Conservation (phyloP, 176 grass and related monocot species). For the barley (Hordeum vulgare) region MorexV3_pseudomolecules_assembly NC_058519.1:563681777-563682276, state of each 20-base stretch:
- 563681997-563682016: slow-evolving; percentile 27
- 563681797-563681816: slow-evolving; percentile 36
- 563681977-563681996: slow-evolving; percentile 14
- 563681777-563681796: slow-evolving; percentile 11
- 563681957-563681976: slow-evolving; percentile 17
- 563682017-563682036: slow-evolving; percentile 22
- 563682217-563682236: slow-evolving; percentile 37
- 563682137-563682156: slow-evolving; percentile 27
- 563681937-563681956: slow-evolving; percentile 28
- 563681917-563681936: slow-evolving; percentile 16
- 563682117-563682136: slow-evolving; percentile 38
- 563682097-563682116: slow-evolving; percentile 25
- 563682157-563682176: slow-evolving; percentile 26
- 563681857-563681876: slow-evolving; percentile 35
- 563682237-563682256: slow-evolving; percentile 23
- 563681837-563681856: slow-evolving; percentile 28
- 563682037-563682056: slow-evolving; percentile 32
- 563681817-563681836: slow-evolving; percentile 24
- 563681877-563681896: slow-evolving; percentile 18
- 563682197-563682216: slow-evolving; percentile 30
- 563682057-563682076: slow-evolving; percentile 29
- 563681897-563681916: slow-evolving; percentile 33
- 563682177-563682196: slow-evolving; percentile 26
- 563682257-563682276: background rate
- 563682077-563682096: slow-evolving; percentile 25